phyloP scores from a whole-genome alignment of 1,284 basidiomycete species.

The Ganoderma lucidum region DNA sequence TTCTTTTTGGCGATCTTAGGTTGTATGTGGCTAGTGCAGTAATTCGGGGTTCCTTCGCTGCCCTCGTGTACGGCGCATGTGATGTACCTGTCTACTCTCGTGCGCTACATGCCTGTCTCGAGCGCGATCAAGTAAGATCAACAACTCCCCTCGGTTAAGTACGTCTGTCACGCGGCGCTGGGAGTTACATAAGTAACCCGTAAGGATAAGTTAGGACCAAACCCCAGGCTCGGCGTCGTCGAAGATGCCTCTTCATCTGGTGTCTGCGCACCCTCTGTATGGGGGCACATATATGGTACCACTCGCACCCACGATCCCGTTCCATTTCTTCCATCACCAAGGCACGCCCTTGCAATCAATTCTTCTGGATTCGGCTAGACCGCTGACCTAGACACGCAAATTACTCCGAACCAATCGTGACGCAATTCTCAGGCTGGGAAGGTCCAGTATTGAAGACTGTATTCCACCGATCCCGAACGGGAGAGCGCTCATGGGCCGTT shows the following conservation, averaged over 20 bases:
- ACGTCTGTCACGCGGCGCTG: background rate
- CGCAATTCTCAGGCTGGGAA: constrained; percentile 6
- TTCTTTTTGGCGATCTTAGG: background rate
- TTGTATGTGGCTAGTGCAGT: background rate
- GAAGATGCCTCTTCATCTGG: background rate
- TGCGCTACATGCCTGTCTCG: background rate
- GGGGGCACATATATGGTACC: constrained; percentile 19
- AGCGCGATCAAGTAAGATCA: background rate
- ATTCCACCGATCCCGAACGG: constrained; percentile 1
- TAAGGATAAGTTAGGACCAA: background rate
- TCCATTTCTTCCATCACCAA: constrained; percentile 15
- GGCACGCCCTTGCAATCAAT: constrained; percentile 16
- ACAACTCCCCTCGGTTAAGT: background rate
- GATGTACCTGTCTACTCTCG: background rate
- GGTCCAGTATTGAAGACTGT: background rate
- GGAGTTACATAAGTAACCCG: background rate
- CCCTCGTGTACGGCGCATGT: background rate
- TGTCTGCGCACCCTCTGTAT: constrained; percentile 11
- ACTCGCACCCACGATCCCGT: constrained; percentile 28
- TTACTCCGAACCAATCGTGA: constrained; percentile 8
- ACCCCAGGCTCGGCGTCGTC: background rate
- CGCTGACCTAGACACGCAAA: background rate
- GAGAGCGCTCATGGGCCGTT: background rate
- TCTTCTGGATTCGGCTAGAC: constrained; percentile 2
- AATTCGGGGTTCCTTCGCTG: background rate